Evolutionary conservation across 768 basidiomycete genomes (phyloP), one percentile per base, ranked within the genome.

Genomic region (Termitomyces sp.): DNA sequence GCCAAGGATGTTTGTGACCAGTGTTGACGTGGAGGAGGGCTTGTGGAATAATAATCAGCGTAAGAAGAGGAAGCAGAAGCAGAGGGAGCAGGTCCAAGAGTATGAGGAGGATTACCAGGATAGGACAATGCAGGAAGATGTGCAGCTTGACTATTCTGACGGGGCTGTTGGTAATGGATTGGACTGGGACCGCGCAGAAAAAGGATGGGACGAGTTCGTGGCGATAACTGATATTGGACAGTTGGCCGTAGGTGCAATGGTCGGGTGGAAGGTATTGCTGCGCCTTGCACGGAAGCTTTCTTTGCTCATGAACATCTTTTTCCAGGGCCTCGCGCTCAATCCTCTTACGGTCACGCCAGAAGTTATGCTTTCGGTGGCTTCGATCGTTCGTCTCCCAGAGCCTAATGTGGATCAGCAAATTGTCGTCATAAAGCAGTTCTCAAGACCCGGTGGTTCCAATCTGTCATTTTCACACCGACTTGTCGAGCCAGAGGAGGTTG

Each of bases 1-100:
- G 0, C 63, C 73, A 4, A 84, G 86, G 51, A 66, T 90, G 63
- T 83, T 90, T 59, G 85, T 90, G 34, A 89, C 88, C 3, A 85
- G 83, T 60, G 75, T 90, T 2, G 86, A 90, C 59, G 85, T 90
- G 25, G 87, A 88, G 62, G 79, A 74, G 25, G 79, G 74, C 1
- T 58, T 76, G 63, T 75, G 72, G 70, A 67, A 56, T 27, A 48
- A 42, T 29, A 52, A 53, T 50, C 53, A 58, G 19, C 60, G 63
- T 37, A 74, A 72, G 57, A 70, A 71, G 55, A 78, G 73, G 61
- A 67, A 67, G 47, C 66, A 69, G 55, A 69, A 65, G 44, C 62
- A 63, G 35, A 35, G 42, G 43, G 53, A 65, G 16, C 54, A 60
- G 25, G 48, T 56, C 17, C 53, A 59, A 19, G 54, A 58, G 12